phyloP scores from a whole-genome alignment of 192 early-diverging fungal genomes.

The Phlyctochytrium bullatum region DNA sequence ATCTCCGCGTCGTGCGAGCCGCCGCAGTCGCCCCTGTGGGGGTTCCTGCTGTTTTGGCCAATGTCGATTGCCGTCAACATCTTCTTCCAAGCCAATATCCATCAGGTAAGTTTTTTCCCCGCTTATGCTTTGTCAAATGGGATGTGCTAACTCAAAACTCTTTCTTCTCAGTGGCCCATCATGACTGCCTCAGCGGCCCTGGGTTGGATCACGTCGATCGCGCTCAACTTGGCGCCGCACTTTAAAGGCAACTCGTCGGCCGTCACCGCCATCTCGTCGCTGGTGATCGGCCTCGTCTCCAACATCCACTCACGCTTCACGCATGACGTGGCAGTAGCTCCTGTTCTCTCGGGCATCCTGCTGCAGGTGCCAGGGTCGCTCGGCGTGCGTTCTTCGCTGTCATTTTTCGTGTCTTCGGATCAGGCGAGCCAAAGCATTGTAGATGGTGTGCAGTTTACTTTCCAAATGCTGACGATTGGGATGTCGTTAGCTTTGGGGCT shows the following conservation, averaged over 20 bases:
- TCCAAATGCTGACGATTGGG: constrained; percentile 47
- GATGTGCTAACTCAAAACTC: constrained; percentile 16
- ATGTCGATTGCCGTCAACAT: constrained; percentile 55
- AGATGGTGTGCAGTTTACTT: constrained; percentile 43
- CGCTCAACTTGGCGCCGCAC: constrained; percentile 54
- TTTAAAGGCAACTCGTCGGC: constrained; percentile 36
- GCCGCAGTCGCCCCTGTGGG: constrained; percentile 38
- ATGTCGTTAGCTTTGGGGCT: constrained; percentile 47
- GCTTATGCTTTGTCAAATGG: neutral
- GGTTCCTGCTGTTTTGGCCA: constrained; percentile 58
- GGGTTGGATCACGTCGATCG: constrained; percentile 67
- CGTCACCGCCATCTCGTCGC: constrained; percentile 63
- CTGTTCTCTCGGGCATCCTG: constrained; percentile 77
- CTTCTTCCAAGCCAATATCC: constrained; percentile 54
- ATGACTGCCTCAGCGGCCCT: constrained; percentile 68
- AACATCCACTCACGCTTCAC: constrained; percentile 77
- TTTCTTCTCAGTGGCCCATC: constrained; percentile 60
- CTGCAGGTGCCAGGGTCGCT: constrained; percentile 80
- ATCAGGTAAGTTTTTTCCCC: neutral
- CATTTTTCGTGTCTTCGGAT: constrained; percentile 44
- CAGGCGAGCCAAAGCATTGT: constrained; percentile 5
- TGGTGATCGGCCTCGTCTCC: constrained; percentile 74
- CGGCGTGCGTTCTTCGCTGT: constrained; percentile 63
- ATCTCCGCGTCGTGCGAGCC: neutral
- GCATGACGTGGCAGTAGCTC: constrained; percentile 71